Conservation (phyloP, 345 rosid species). For the Clarkia xantiana region DNA sequence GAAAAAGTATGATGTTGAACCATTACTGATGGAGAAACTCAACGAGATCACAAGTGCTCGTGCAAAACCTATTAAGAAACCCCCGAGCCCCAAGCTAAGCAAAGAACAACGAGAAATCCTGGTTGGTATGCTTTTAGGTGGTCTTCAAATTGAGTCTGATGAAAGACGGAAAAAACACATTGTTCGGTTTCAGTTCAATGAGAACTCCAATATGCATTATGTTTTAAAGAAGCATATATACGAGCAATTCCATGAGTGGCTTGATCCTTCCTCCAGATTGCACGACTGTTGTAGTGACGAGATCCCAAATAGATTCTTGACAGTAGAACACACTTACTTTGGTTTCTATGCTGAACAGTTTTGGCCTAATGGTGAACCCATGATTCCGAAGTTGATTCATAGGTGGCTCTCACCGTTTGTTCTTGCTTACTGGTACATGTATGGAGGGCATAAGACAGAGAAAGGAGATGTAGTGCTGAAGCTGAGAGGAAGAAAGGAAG, state of each 20-base stretch:
- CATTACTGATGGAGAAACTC: slow-evolving; percentile 45
- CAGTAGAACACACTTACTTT: slow-evolving; percentile 43
- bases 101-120: slow-evolving; percentile 70
- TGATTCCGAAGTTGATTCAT: slow-evolving; percentile 75
- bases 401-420: slow-evolving; percentile 65
- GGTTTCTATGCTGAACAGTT: slow-evolving; percentile 69
- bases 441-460: slow-evolving; percentile 45
- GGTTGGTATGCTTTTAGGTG: slow-evolving; percentile 78
- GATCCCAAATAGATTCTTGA: slow-evolving; percentile 31
- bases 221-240: slow-evolving; percentile 47
- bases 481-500: slow-evolving; percentile 51
- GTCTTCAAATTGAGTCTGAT: slow-evolving; percentile 51
- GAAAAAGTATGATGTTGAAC: slow-evolving; percentile 49
- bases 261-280: slow-evolving; percentile 38
- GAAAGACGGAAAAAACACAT: slow-evolving; percentile 40
- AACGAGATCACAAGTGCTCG: slow-evolving; percentile 39
- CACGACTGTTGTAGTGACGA: slow-evolving; percentile 17
- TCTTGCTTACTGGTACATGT: slow-evolving; percentile 83
- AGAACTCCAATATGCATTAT: slow-evolving; percentile 32
- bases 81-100: slow-evolving; percentile 47
- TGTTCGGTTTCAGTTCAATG: slow-evolving; percentile 46
- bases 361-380: slow-evolving; percentile 40
- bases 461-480: slow-evolving; percentile 51
- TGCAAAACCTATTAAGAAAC: slow-evolving; percentile 42
- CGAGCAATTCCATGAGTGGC: slow-evolving; percentile 55